Evolutionary conservation across 352 stramenopile species (phyloP).

Genomic region (Pythium brassicae): DNA sequence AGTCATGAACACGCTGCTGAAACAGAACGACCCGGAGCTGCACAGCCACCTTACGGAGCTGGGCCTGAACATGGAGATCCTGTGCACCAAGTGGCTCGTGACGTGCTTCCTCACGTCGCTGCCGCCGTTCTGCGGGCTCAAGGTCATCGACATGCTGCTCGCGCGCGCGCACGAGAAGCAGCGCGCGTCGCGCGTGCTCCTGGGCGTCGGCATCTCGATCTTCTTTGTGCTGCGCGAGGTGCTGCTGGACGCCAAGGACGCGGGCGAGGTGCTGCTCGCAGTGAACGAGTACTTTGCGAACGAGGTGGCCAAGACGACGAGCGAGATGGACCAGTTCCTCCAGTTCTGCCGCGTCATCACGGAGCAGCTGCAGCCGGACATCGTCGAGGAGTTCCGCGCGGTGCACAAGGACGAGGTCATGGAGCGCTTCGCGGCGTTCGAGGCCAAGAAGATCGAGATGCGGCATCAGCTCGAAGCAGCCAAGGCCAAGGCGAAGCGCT

Average conservation of each 20-base stretch:
- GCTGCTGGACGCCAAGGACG: slow-evolving; percentile 65
- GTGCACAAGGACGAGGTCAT: slow-evolving; percentile 84
- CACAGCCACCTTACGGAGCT: slow-evolving; percentile 63
- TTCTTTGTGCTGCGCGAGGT: slow-evolving; percentile 62
- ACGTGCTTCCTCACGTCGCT: slow-evolving; percentile 81
- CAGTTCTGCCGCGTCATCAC: slow-evolving; percentile 61
- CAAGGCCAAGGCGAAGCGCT: slow-evolving; percentile 43
- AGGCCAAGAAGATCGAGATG: slow-evolving; percentile 86
- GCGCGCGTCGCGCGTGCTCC: slow-evolving; percentile 58
- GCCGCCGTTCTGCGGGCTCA: slow-evolving; percentile 61
- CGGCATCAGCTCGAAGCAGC: slow-evolving; percentile 72
- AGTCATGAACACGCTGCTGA: slow-evolving; percentile 76
- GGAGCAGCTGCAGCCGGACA: slow-evolving; percentile 63
- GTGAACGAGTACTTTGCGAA: slow-evolving; percentile 78
- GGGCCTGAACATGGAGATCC: slow-evolving; percentile 84
- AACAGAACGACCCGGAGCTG: slow-evolving; percentile 74
- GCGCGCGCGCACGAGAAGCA: slow-evolving; percentile 56
- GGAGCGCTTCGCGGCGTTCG: slow-evolving; percentile 70
- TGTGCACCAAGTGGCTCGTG: slow-evolving; percentile 88
- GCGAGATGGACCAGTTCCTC: slow-evolving; percentile 70
- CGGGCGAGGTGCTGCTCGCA: slow-evolving; percentile 70
- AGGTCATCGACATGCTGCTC: slow-evolving; percentile 78
- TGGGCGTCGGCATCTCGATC: slow-evolving; percentile 74
- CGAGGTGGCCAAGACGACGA: slow-evolving; percentile 61
- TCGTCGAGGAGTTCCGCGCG: slow-evolving; percentile 64